These are phyloP conservation scores for Amanita brunnescens DNA, from an alignment of 768 basidiomycete genomes.

Conservation along the genomic window DNA sequence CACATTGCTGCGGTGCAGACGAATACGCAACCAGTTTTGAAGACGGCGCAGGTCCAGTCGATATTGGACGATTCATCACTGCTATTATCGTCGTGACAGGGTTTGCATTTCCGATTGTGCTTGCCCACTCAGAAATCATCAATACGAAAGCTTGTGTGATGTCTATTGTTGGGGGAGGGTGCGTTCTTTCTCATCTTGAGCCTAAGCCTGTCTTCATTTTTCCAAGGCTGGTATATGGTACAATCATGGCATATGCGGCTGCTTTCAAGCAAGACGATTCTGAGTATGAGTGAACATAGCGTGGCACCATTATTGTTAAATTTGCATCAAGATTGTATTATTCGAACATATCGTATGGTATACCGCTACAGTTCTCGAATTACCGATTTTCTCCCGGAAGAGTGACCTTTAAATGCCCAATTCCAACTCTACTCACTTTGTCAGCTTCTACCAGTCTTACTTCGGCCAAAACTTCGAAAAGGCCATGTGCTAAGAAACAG, in stretches of 20 bases:
- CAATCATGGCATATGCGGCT: conserved; percentile 81
- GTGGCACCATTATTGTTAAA: neutral
- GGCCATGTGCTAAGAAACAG: conserved; percentile 67
- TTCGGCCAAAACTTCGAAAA: conserved; percentile 45
- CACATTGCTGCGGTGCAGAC: conserved; percentile 79
- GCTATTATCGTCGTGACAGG: conserved; percentile 86
- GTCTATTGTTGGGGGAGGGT: conserved; percentile 93
- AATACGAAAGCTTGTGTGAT: conserved; percentile 78
- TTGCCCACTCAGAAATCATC: conserved; percentile 89
- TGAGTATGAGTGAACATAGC: conserved; percentile 63
- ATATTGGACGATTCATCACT: conserved; percentile 93
- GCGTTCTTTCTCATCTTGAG: conserved; percentile 22
- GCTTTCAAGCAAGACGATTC: conserved; percentile 75
- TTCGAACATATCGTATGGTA: conserved; percentile 10
- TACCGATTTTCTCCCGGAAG: conserved; percentile 18
- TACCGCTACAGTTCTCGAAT: neutral
- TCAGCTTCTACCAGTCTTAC: conserved; percentile 19
- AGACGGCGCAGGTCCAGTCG: conserved; percentile 60
- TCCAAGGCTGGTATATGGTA: conserved; percentile 74
- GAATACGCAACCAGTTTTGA: conserved; percentile 73
- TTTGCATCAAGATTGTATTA: conserved; percentile 7
- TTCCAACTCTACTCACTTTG: conserved; percentile 25
- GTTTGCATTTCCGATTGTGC: conserved; percentile 84
- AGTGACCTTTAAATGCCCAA: conserved; percentile 31
- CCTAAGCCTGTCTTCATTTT: conserved; percentile 5